Base-by-base conservation (phyloP, 495 filamentous ascomycete species). In the Daldinia concentrica region DNA sequence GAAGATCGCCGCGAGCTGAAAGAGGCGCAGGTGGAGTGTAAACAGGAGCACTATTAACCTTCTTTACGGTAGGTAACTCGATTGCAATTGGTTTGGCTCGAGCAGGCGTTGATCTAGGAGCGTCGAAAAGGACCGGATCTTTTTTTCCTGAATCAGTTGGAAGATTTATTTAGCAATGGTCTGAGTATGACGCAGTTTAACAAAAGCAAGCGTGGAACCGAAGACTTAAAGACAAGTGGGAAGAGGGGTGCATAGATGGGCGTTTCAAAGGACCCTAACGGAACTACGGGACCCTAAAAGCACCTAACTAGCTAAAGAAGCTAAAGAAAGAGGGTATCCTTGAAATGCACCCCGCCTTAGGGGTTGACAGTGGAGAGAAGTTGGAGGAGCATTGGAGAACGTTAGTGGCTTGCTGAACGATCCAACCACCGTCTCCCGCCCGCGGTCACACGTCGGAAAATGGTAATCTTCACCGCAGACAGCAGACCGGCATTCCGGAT, bases 1-100 rank as follows among this genome's bases (percentile, higher is more conserved):
- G 79, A 56, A 83, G 64, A 75, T 87, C 85, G 29, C 84, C 85
- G 59, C 85, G 77, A 32, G 82, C 84, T 30, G 84, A 83, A 41
- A 86, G 74, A 9, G 83, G 82, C 27, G 76, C 75, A 8, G 78
- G 72, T 7, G 79, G 80, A 14, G 80, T 86, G 62, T 80, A 80
- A 17, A 77, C 70, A 55, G 78, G 66, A 19, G 77, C 69, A 67
- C 76, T 72, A 59, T 72, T 79, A 56, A 55, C 51, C 56, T 74
- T 80, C 56, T 77, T 76, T 52, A 64, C 34, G 19, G 61, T 19
- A 22, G 83, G 83, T 3, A 80, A 58, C 59, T 84, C 78, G 37
- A 86, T 86, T 34, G 81, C 76, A 66, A 87, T 85, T 37, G 84
- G 85, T 26, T 75, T 72, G 57, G 79, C 82, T 61, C 72, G 64